Base-by-base conservation (phyloP, 805 yeast species). In the Cyberlindnera mycetangii region DNA sequence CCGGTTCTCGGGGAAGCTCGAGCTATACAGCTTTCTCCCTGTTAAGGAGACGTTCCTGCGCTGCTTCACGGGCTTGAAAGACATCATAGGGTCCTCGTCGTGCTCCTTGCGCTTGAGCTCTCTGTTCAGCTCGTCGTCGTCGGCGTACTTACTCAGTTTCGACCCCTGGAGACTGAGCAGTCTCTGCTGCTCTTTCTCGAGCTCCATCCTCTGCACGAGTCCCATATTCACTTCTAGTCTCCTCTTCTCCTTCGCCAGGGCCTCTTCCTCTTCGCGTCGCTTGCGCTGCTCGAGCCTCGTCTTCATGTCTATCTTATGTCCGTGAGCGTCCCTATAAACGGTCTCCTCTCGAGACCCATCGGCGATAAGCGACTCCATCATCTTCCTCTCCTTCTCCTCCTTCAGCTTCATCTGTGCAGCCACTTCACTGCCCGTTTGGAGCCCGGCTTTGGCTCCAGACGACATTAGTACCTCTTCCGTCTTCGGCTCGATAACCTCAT, bases 61-160 rank as follows among this genome's bases (percentile, higher is more conserved):
- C 4, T 45, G 43, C 17, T 56, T 54, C 2, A 56, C 37, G 3
- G 68, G 57, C 22, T 66, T 60, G 52, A 81, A 83, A 11, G 69
- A 55, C 2, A 72, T 60, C 20, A 85, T 70, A 0, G 95, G 95
- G 56, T 87, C 95, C 17, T 83, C 88, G 27, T 70, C 70, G 12
- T 59, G 55, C n/a, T 66, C 62, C 39, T 60, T 58, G 6, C 48
- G 42, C 42, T 63, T 66, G 51, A 65, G 61, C 24, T 54, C 53
- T 4, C 56, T 52, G 39, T 74, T 70, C 31, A 69, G 56, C 27
- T 65, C 70, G n/a, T 42, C 47, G 48, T 74, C 77, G 40, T 70
- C 63, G 32, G 67, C 68, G 41, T 64, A 62, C 17, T 60, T 54
- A 4, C 68, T 58, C 6, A 69, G 36, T n/a, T n/a, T n/a, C n/a